Base-by-base conservation (phyloP, 805 yeast species). In the Candida tallmaniae region DNA sequence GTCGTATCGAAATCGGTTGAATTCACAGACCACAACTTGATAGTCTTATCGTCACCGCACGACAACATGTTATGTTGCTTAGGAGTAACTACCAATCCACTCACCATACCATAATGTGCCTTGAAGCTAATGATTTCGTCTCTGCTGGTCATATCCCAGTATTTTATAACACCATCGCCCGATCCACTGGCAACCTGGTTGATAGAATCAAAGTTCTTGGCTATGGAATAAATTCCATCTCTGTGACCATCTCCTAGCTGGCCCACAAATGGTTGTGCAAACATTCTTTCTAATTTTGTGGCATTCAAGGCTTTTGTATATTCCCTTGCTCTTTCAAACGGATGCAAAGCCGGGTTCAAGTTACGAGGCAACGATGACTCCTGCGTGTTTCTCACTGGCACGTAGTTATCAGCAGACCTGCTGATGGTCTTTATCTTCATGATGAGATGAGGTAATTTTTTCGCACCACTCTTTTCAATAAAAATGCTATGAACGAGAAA, bases 261-360 rank as follows among this genome's bases (percentile, higher is more conserved):
- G 1, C 95, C 96, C 14, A 94, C 71, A 59, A 93, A 93, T 2
- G 99, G 99, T 53, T 89, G 89, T 0, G 99, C 97, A 73, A 93
- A 93, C 84, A 93, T 82, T 46, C 97, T 74, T 54, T 90, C 97
- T 63, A 93, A 59, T 56, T 93, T 93, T 11, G 97, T 89, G 18
- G 98, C 97, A 37, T 86, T 90, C 34, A 93, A 62, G 0, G 97
- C 97, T 46, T 89, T 76, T 13, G 97, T 85, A 52, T 93, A 93
- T 60, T 93, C 98, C 54, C 98, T 73, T 5, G 97, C 97, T 48
- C 97, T 72, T 62, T 93, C 97, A 52, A 93, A 90, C 0, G 97
- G 98, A 63, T 93, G 99, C 31, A 93, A 68, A 15, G 90, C 93
- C 2, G 98, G 96, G 54, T 90, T 82, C 48, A 93, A 65, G 60